A percentile compares a stretch with the other conserved stretches of the same genome.
phyloP scores from a whole-genome alignment of 305 asterid species.

The Fraxinus ornus region DNA sequence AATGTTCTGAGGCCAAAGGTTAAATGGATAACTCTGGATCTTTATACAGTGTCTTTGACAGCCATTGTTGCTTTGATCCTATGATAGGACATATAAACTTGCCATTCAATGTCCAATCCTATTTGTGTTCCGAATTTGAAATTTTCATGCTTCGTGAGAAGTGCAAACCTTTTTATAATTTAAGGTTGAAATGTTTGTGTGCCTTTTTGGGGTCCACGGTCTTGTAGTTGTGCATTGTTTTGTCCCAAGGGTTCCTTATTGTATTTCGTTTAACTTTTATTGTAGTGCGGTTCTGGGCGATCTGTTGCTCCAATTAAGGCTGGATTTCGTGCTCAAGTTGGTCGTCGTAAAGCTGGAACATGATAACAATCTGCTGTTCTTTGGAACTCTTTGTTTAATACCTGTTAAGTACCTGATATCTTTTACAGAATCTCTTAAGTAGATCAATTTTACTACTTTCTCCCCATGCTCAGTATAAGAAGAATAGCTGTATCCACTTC shows the following conservation, averaged over 20 bases:
- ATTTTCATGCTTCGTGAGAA: neutral
- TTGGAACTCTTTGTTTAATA: neutral
- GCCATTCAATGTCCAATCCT: neutral
- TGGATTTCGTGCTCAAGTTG: conserved; percentile 53
- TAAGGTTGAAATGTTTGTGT: neutral
- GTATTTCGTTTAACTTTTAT: neutral
- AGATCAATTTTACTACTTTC: neutral
- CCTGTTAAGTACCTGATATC: neutral
- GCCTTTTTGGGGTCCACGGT: neutral
- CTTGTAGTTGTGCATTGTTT: neutral
- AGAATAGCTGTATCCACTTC: neutral
- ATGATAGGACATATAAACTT: neutral
- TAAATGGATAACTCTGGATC: neutral
- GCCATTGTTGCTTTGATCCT: neutral
- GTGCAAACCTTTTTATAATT: neutral
- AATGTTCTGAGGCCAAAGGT: neutral
- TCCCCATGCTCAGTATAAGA: neutral
- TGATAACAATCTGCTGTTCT: conserved; percentile 6
- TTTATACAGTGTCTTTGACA: neutral
- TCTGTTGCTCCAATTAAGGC: conserved; percentile 56
- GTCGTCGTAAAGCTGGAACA: conserved; percentile 47
- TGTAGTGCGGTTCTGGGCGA: conserved; percentile 52
- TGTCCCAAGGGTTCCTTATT: neutral
- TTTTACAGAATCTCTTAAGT: neutral
- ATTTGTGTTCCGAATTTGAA: neutral